Conservation (phyloP, 345 rosid genomes). For the Brassica juncea region DNA sequence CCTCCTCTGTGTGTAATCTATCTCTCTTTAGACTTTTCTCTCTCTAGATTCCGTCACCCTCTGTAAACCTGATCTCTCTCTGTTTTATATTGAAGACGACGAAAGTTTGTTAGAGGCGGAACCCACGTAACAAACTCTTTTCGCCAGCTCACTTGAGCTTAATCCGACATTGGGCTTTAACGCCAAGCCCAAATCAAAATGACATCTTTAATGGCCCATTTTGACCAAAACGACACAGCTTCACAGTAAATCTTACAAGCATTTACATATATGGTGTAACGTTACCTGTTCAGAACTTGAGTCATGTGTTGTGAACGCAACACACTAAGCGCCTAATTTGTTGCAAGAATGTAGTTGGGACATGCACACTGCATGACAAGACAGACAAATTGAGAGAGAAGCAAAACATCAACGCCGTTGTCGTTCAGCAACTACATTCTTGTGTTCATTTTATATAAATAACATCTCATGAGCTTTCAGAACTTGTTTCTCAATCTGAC, state of each 20-base stretch:
- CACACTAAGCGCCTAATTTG: slow-evolving; percentile 12
- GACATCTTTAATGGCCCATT: no score
- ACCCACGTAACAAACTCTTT: no score
- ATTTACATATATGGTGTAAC: slow-evolving; percentile 5
- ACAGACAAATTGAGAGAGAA: slow-evolving; percentile 38
- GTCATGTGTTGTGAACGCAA: slow-evolving; percentile 31
- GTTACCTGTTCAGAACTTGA: slow-evolving; percentile 22
- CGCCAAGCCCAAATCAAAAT: no score
- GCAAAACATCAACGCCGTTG: slow-evolving; percentile 38
- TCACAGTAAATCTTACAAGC: not conserved
- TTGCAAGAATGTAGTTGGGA: slow-evolving; percentile 21
- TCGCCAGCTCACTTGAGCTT: no score
- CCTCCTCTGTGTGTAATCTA: no score
- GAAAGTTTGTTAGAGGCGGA: no score
- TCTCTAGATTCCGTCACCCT: no score
- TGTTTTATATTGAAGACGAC: no score
- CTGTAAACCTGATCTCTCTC: no score
- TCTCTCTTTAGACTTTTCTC: no score
- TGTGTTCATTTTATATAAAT: slow-evolving; percentile 22
- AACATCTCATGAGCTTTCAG: slow-evolving; percentile 20
- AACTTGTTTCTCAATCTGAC: slow-evolving; percentile 33
- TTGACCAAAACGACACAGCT: no score
- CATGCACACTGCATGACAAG: slow-evolving; percentile 39
- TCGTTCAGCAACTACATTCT: slow-evolving; percentile 23
- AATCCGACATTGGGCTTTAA: no score